Percentiles rank a stretch among this genome's conserved stretches.
These are phyloP conservation scores for Lunularia cruciata DNA, from an alignment of 225 moss, liverwort and hornwort species.

Conservation along the genomic window DNA sequence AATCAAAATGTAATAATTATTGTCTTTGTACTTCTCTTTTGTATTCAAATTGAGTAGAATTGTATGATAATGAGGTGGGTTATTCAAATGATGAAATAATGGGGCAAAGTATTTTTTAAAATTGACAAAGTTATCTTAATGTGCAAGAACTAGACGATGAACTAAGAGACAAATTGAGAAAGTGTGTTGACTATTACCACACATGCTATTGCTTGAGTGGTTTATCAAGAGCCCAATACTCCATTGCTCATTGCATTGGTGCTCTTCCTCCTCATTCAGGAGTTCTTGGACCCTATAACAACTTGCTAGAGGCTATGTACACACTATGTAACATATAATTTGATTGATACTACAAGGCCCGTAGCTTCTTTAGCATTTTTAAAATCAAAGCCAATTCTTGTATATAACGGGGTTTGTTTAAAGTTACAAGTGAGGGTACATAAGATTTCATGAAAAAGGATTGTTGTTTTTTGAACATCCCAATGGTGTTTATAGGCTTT, in stretches of 20 bases:
- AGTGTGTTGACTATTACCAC: conserved; percentile 83
- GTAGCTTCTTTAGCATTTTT: conserved; percentile 28
- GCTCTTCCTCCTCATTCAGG: conserved; percentile 81
- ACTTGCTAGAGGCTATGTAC: conserved; percentile 60
- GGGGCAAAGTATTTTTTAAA: not conserved
- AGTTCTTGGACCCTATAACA: conserved; percentile 85
- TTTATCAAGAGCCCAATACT: conserved; percentile 71
- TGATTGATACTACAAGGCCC: conserved; percentile 41
- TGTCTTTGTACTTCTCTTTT: too few species aligned
- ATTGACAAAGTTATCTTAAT: not conserved
- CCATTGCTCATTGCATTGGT: conserved; percentile 67
- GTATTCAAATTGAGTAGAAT: not conserved
- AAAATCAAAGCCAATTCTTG: not conserved
- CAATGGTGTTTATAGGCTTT: too few species aligned
- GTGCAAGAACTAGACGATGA: conserved; percentile 83
- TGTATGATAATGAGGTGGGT: not conserved
- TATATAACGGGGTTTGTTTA: not conserved
- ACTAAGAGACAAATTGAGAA: conserved; percentile 87
- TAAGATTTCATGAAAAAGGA: too few species aligned
- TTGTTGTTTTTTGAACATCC: too few species aligned
- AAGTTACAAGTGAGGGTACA: too few species aligned
- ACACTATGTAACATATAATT: conserved; percentile 45
- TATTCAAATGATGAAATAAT: not conserved
- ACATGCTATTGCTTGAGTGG: conserved; percentile 97
- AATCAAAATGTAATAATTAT: too few species aligned